Conservation (phyloP, 2,329 filamentous ascomycete species). For the Elsinoe perseae region DNA sequence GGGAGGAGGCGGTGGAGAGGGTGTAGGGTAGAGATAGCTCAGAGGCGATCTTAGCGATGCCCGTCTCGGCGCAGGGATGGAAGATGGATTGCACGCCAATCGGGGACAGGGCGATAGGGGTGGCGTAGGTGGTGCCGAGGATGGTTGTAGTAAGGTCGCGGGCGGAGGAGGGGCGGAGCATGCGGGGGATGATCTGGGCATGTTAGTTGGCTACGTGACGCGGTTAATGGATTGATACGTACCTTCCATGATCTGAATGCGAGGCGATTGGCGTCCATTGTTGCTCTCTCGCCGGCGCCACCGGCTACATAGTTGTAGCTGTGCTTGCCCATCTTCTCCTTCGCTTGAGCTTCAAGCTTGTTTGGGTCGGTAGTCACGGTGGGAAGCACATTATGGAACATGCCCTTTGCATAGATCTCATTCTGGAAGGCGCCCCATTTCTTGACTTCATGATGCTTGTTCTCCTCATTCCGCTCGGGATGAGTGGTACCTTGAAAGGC, state of each 20-base stretch:
- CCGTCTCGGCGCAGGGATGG: slow-evolving; percentile 57
- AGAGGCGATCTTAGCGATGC: slow-evolving; percentile 54
- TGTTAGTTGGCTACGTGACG: too few species aligned
- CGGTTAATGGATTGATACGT: slow-evolving; percentile 8
- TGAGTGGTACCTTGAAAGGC: slow-evolving; percentile 16
- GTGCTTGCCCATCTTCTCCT: slow-evolving; percentile 39
- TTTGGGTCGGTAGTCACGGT: slow-evolving; percentile 53
- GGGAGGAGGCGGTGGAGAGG: slow-evolving; percentile 57
- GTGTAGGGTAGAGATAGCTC: slow-evolving; percentile 58
- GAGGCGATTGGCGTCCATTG: slow-evolving; percentile 52
- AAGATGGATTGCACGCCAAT: slow-evolving; percentile 63
- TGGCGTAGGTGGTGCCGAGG: slow-evolving; percentile 20
- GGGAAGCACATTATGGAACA: slow-evolving; percentile 43
- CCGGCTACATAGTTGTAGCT: slow-evolving; percentile 55
- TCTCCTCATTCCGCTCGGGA: background rate
- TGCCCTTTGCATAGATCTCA: slow-evolving; percentile 47
- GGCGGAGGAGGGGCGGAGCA: slow-evolving; percentile 7
- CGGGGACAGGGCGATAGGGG: slow-evolving; percentile 56
- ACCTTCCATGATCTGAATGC: slow-evolving; percentile 49
- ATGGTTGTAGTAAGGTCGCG: slow-evolving; percentile 20
- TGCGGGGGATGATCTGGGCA: slow-evolving; percentile 5
- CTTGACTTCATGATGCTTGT: slow-evolving; percentile 12
- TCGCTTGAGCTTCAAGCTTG: slow-evolving; percentile 49
- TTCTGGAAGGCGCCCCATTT: slow-evolving; percentile 40
- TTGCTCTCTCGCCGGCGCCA: slow-evolving; percentile 55